Percentiles rank a stretch among this genome's conserved stretches.
These are phyloP conservation scores for Epichloe elymi DNA, from an alignment of 2,329 filamentous ascomycete species.

Conservation along the genomic window DNA sequence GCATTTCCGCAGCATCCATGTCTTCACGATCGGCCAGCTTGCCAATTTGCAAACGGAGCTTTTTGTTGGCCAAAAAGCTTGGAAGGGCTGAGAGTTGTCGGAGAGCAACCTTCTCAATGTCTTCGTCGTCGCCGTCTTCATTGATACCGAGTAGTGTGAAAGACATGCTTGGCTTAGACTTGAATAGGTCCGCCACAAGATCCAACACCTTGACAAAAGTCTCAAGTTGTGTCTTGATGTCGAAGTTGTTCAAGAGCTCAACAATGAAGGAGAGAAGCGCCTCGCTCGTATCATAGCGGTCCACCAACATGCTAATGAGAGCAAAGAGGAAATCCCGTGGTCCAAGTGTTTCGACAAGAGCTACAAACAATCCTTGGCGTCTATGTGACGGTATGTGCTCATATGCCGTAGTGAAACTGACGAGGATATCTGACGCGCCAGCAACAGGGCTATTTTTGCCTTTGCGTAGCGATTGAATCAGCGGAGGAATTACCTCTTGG, in stretches of 20 bases:
- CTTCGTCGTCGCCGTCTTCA: slow-evolving; percentile 33
- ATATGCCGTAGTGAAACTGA: slow-evolving; percentile 92
- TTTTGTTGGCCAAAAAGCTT: slow-evolving; percentile 44
- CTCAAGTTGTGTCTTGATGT: slow-evolving; percentile 61
- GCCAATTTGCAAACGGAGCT: slow-evolving; percentile 41
- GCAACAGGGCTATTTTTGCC: slow-evolving; percentile 66
- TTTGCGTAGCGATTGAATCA: slow-evolving; percentile 73
- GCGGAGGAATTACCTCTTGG: slow-evolving; percentile 80
- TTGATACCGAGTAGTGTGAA: slow-evolving; percentile 52
- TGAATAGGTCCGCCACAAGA: slow-evolving; percentile 62
- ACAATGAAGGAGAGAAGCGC: slow-evolving; percentile 62
- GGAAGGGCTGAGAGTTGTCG: slow-evolving; percentile 44
- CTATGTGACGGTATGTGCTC: slow-evolving; percentile 89
- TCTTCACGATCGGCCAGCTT: slow-evolving; percentile 47
- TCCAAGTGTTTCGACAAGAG: slow-evolving; percentile 74
- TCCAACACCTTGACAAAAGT: slow-evolving; percentile 66
- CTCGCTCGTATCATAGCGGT: slow-evolving; percentile 70
- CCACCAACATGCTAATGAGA: slow-evolving; percentile 77
- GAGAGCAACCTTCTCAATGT: slow-evolving; percentile 37
- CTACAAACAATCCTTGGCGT: slow-evolving; percentile 68
- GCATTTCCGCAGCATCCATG: slow-evolving; percentile 52
- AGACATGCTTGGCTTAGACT: slow-evolving; percentile 61
- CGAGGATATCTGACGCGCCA: slow-evolving; percentile 76
- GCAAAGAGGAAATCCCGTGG: slow-evolving; percentile 79
- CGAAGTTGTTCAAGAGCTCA: slow-evolving; percentile 60